Percentiles rank a stretch among this genome's conserved stretches.
phyloP scores from a whole-genome alignment of 257 asterid species.

The Galeopsis tetrahit region DNA sequence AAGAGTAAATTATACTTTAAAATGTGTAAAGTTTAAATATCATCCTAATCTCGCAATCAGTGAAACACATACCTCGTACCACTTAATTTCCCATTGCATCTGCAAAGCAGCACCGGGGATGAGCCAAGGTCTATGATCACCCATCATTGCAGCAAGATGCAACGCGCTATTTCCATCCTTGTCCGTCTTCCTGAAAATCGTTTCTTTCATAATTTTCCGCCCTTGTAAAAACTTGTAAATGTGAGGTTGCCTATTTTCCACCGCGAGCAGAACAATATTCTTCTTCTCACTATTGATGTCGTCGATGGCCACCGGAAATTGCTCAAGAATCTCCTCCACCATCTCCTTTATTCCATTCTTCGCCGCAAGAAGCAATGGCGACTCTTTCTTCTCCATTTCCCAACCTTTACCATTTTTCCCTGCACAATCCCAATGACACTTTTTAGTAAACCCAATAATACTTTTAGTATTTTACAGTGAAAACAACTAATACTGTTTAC shows the following conservation, averaged over 20 bases:
- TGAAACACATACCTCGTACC: slow-evolving; percentile 34
- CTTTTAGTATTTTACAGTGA: no score
- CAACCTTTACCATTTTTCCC: neutral
- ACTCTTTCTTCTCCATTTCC: slow-evolving; percentile 35
- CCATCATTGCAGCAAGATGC: slow-evolving; percentile 51
- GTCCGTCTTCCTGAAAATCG: slow-evolving; percentile 41
- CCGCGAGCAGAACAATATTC: slow-evolving; percentile 42
- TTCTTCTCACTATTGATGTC: slow-evolving; percentile 36
- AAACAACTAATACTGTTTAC: no score
- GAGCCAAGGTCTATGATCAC: slow-evolving; percentile 37
- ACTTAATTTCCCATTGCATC: slow-evolving; percentile 46
- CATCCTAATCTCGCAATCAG: no score
- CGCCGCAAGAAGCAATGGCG: slow-evolving; percentile 41
- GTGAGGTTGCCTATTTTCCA: slow-evolving; percentile 42
- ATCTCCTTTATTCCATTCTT: slow-evolving; percentile 41
- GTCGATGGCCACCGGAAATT: slow-evolving; percentile 39
- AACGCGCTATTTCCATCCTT: slow-evolving; percentile 45
- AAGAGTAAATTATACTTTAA: no score
- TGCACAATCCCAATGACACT: no score
- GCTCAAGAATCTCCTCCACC: slow-evolving; percentile 29
- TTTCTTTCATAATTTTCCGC: slow-evolving; percentile 18
- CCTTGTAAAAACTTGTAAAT: slow-evolving; percentile 27
- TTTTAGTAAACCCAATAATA: no score
- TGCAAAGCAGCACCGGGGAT: slow-evolving; percentile 39
- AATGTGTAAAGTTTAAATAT: no score